Evolutionary conservation across 2,329 filamentous ascomycete genomes (phyloP).

Genomic region (Lecanicillium sp.): DNA sequence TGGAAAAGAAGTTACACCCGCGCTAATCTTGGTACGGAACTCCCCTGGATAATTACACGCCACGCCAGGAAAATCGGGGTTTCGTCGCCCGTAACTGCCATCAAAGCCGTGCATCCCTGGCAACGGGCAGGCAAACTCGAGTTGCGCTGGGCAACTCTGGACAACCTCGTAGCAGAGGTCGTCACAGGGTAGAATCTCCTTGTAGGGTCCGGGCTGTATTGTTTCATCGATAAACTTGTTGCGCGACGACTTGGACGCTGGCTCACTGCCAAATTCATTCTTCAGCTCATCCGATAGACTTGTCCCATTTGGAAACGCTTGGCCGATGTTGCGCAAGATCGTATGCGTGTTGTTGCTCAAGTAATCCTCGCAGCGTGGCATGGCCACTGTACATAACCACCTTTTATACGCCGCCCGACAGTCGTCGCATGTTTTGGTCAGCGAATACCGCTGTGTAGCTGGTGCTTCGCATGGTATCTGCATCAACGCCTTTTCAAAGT

Average conservation of each 20-base stretch:
- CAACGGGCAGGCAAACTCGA: constrained; percentile 69
- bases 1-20: neutral
- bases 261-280: constrained; percentile 13
- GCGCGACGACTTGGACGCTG: constrained; percentile 42
- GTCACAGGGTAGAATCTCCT: constrained; percentile 81
- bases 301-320: constrained; percentile 63
- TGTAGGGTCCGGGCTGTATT: constrained; percentile 81
- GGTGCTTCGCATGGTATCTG: constrained; percentile 80
- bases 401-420: constrained; percentile 78
- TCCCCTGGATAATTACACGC: constrained; percentile 31
- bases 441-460: constrained; percentile 67
- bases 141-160: constrained; percentile 68
- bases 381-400: constrained; percentile 90
- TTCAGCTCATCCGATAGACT: constrained; percentile 30
- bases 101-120: constrained; percentile 23
- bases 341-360: constrained; percentile 38
- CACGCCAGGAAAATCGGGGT: constrained; percentile 14
- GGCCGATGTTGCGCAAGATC: constrained; percentile 58
- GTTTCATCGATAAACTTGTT: constrained; percentile 63
- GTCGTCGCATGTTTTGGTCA: constrained; percentile 66
- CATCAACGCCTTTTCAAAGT: constrained; percentile 73
- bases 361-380: constrained; percentile 88
- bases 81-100: constrained; percentile 25
- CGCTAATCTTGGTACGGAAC: constrained; percentile 19
- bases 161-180: constrained; percentile 83